Base-by-base conservation (phyloP, 73 alveolate genomes). In the Blepharisma stoltei region DNA sequence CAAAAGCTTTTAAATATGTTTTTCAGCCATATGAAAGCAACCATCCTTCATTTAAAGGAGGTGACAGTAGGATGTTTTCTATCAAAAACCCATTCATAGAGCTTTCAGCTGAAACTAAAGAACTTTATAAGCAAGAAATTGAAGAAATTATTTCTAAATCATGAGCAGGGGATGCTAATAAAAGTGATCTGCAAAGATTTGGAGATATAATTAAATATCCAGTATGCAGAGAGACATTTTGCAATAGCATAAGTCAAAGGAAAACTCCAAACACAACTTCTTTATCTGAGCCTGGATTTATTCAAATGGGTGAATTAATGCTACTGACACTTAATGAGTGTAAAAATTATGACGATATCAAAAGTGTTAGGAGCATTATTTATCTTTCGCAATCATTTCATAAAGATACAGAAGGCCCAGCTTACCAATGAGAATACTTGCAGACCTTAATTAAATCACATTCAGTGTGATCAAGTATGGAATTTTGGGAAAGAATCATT, bases 21-120 rank as follows among this genome's bases (percentile, higher is more conserved):
- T 69, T 69, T 43, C 54, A 69, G 45, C 25, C 76, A 11, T 69
- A 69, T 43, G n/a, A 14, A 18, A 25, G 73, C 73, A 60, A n/a
- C 18, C 73, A 60, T 60, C 46, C 14, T 14, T 18, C 73, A 18
- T 60, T 60, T 60, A 60, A 60, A 25, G 23, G 23, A n/a, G 67
- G 23, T 1, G 67, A 14, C 3, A 14, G 67, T n/a, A 52, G 32
- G 23, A 20, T n/a, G 67, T 52, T 52, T 3, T 14, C 18, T n/a
- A 14, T 20, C 4, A n/a, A 52, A n/a, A 20, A 14, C 18, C 67
- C 67, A n/a, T 52, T n/a, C 18, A 3, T n/a, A n/a, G 18, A n/a
- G 4, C 67, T 20, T n/a, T 52, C 18, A 52, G 23, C 67, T n/a
- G 67, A 14, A 52, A 52, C 23, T 20, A 20, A 52, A n/a, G 18